Conservation (phyloP, 441 rosid genomes). For the Euphorbia schlechtendalii region DNA sequence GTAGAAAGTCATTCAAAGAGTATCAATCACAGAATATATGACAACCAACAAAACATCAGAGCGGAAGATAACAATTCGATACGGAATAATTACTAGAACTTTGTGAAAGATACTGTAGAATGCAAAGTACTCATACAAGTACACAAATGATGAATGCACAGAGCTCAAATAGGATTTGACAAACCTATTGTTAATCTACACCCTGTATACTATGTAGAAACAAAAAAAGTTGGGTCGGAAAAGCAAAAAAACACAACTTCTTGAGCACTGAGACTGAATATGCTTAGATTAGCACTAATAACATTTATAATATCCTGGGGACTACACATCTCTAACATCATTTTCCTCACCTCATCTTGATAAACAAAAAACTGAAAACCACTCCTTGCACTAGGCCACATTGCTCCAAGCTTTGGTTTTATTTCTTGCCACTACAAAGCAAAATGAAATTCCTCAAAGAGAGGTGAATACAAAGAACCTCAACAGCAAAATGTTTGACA, state of each 20-base stretch:
- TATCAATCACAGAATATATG: neutral
- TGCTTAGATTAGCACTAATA: neutral
- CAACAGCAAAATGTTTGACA: conserved; percentile 9
- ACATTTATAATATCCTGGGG: neutral
- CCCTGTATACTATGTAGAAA: neutral
- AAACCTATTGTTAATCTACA: neutral
- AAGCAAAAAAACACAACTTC: neutral
- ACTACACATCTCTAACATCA: neutral
- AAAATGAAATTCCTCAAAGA: conserved; percentile 18
- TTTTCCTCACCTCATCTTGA: conserved; percentile 76
- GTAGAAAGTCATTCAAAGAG: neutral
- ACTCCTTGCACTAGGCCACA: conserved; percentile 96
- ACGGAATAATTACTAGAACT: neutral
- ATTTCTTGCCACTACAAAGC: conserved; percentile 92
- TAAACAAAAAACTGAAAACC: conserved; percentile 87
- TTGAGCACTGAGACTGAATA: neutral
- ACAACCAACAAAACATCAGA: neutral
- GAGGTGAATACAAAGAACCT: conserved; percentile 6
- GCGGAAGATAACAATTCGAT: neutral
- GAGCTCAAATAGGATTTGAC: conserved; percentile 2
- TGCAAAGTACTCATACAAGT: neutral
- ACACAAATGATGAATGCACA: neutral
- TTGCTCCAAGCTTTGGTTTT: conserved; percentile 81
- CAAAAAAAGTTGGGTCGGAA: neutral
- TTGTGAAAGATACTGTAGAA: neutral